Evolutionary conservation across 495 filamentous ascomycete species (phyloP), one percentile per base, ranked within the genome.

Genomic region (Achaetomiella virescens): DNA sequence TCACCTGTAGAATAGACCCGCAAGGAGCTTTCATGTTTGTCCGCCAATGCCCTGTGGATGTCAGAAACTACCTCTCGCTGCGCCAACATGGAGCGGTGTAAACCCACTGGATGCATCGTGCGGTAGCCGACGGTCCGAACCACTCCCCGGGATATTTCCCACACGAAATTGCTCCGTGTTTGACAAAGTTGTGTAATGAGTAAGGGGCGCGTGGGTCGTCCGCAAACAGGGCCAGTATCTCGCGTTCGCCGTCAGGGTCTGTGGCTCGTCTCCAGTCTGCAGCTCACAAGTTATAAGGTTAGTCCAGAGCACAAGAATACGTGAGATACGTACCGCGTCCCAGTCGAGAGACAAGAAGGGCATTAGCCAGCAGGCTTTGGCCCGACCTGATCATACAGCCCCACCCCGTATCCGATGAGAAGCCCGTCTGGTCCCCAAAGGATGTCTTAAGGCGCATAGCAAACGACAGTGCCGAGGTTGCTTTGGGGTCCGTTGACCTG

Each of bases 381-480:
- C 93, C 95, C 0, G 92, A 96, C 61, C 95, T 79, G 60, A 99
- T 97, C 95, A 99, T 99, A 65, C 95, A 99, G 1, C 95, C 95
- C 91, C 95, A 99, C 33, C 93, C 93, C 0, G 89, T 89, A 70
- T 99, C 95, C 2, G 89, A 92, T 20, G 89, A 85, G 73, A 99
- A 99, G 18, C 90, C 91, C 22, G 77, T 77, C 50, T 88, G 79
- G 52, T 93, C 89, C 25, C 83, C 81, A 27, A 97, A 76, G 63
- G 91, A 88, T 42, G 78, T 92, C 62, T 89, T 82, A 54, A 97
- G 70, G 35, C 89, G 85, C 66, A 96, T 91, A 18, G 88, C 72
- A 37, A 97, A 81, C n/a, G 89, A 91, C 78, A 97, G 83, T 1
- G 82, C 79, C n/a, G 84, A 77, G 2, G 75, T 66, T 1, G 86